Percentiles rank a stretch among this genome's conserved stretches.
These are phyloP conservation scores for Trichosporon inkin DNA, from an alignment of 1,284 basidiomycete genomes.

Conservation along the genomic window DNA sequence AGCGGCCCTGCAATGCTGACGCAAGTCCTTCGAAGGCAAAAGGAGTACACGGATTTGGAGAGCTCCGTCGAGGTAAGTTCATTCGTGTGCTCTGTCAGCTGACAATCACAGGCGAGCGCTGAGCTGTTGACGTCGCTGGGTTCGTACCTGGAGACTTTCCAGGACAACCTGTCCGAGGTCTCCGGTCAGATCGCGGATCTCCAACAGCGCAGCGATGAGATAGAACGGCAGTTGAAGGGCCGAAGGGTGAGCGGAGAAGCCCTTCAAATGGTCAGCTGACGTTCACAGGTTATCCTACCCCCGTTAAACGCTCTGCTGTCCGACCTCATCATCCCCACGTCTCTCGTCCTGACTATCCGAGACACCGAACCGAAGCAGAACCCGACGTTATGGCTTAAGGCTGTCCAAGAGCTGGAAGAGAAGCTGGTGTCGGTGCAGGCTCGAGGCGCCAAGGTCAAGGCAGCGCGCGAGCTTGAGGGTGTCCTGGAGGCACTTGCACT, in stretches of 20 bases:
- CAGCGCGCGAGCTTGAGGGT: conserved; percentile 72
- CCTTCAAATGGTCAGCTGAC: neutral
- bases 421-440: conserved; percentile 65
- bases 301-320: conserved; percentile 74
- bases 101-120: conserved; percentile 37
- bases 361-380: conserved; percentile 67
- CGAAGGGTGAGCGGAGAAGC: conserved; percentile 60
- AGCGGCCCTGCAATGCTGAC: conserved; percentile 21
- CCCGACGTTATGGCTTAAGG: conserved; percentile 72
- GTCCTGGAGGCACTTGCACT: conserved; percentile 80
- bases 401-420: conserved; percentile 72
- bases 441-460: conserved; percentile 65
- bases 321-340: conserved; percentile 77
- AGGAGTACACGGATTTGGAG: conserved; percentile 43
- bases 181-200: conserved; percentile 93
- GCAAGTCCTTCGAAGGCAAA: conserved; percentile 32
- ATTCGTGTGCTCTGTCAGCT: neutral
- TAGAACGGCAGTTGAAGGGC: conserved; percentile 78
- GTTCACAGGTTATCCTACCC: conserved; percentile 72
- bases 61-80: conserved; percentile 36
- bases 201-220: conserved; percentile 80
- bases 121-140: conserved; percentile 77
- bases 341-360: conserved; percentile 70
- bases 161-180: conserved; percentile 84
- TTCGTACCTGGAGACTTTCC: conserved; percentile 88